phyloP scores from a whole-genome alignment of 495 filamentous ascomycete species.

The Hypoxylon crocopeplum region DNA sequence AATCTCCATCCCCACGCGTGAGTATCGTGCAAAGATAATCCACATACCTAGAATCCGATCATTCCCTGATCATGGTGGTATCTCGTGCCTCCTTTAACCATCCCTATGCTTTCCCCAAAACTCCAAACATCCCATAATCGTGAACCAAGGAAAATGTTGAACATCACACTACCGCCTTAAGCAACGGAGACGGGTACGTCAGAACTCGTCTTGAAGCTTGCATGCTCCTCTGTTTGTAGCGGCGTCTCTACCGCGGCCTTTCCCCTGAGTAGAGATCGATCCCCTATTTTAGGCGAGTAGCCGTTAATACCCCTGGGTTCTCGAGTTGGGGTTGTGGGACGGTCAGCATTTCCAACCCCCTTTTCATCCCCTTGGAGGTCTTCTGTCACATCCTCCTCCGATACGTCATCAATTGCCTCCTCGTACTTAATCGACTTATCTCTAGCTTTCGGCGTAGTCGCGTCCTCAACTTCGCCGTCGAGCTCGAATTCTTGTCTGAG shows the following conservation, averaged over 20 bases:
- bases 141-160: slow-evolving; percentile 22
- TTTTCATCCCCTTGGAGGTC: background rate
- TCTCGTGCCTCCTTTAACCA: slow-evolving; percentile 27
- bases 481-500: slow-evolving; percentile 39
- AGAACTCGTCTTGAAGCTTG: slow-evolving; percentile 11
- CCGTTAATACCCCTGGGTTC: slow-evolving; percentile 1
- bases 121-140: slow-evolving; percentile 33
- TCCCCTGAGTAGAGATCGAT: slow-evolving; percentile 15
- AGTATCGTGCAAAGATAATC: slow-evolving; percentile 26
- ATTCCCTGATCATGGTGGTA: slow-evolving; percentile 36
- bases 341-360: background rate
- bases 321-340: slow-evolving; percentile 10
- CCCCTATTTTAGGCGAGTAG: background rate
- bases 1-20: slow-evolving; percentile 12
- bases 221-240: slow-evolving; percentile 11
- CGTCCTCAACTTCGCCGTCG: slow-evolving; percentile 28
- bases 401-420: slow-evolving; percentile 2
- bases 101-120: slow-evolving; percentile 30
- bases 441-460: slow-evolving; percentile 23
- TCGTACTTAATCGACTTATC: slow-evolving; percentile 2
- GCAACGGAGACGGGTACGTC: slow-evolving; percentile 30
- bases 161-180: slow-evolving; percentile 14
- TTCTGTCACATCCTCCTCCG: background rate
- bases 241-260: slow-evolving; percentile 3
- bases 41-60: slow-evolving; percentile 24